Conservation (phyloP, 2,329 filamentous ascomycete genomes). For the Scedosporium boydii region DNA sequence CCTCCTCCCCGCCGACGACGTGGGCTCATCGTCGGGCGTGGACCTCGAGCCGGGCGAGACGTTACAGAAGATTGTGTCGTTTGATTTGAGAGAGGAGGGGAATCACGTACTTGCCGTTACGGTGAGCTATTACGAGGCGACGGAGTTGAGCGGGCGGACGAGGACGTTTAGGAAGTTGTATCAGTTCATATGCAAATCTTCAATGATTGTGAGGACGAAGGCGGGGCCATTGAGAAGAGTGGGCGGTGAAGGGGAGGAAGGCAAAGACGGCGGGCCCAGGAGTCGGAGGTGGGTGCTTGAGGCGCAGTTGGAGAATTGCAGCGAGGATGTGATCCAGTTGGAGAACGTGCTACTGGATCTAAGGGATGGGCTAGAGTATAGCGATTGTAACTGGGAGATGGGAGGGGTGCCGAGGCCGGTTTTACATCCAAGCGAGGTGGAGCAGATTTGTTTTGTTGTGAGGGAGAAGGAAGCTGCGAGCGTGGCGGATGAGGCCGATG, state of each 20-base stretch:
- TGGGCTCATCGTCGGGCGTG: slow-evolving; percentile 17
- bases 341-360: slow-evolving; percentile 53
- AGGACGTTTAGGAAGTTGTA: slow-evolving; percentile 92
- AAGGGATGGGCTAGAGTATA: slow-evolving; percentile 38
- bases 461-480: slow-evolving; percentile 29
- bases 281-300: slow-evolving; percentile 64
- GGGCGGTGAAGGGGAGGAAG: slow-evolving; percentile 18
- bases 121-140: slow-evolving; percentile 85
- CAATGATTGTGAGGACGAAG: slow-evolving; percentile 85
- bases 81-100: slow-evolving; percentile 88
- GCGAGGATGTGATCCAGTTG: slow-evolving; percentile 71
- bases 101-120: slow-evolving; percentile 90
- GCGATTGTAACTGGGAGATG: slow-evolving; percentile 48
- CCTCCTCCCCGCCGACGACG: slow-evolving; percentile 33
- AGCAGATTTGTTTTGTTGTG: slow-evolving; percentile 57
- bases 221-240: slow-evolving; percentile 48
- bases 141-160: slow-evolving; percentile 58
- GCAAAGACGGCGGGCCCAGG: not conserved
- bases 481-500: slow-evolving; percentile 36
- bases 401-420: slow-evolving; percentile 38
- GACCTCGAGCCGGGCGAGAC: slow-evolving; percentile 56
- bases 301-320: slow-evolving; percentile 91
- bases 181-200: slow-evolving; percentile 88
- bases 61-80: slow-evolving; percentile 71
- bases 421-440: slow-evolving; percentile 52